Evolutionary conservation across 163 green algal species (phyloP), one percentile per base, ranked within the genome.

Genomic region (Scenedesmus sp.): DNA sequence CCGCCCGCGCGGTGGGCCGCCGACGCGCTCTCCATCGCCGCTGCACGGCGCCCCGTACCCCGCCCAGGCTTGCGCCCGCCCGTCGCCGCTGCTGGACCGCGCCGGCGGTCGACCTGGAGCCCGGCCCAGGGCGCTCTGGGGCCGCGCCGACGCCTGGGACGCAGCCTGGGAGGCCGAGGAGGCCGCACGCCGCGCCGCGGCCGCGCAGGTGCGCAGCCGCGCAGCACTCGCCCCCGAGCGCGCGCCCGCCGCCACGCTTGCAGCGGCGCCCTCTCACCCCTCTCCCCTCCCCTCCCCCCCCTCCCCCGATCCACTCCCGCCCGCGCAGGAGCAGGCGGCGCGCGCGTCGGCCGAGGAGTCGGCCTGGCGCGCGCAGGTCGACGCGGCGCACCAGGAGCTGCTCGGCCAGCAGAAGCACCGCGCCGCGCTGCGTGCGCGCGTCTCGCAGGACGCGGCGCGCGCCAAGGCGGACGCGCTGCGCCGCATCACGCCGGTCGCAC

Each of bases 391-490:
- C 67, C 53, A 72, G 64, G 39, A 63, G 64, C 54, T 83, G 75
- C 64, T 83, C 15, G 39, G 77, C 17, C 63, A 71, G 54, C 64
- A 76, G 64, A 75, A 83, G 75, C 75, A 71, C 10, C 60, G 39
- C 17, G 39, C 64, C 36, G 75, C 75, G 18, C 64, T 83, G 24
- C 58, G 64, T 2, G n/a, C 31, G 0, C 53, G 75, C 24, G 31
- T 83, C 26, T 17, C 54, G 44, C 48, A 83, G 33, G 75, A 83
- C 31, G 75, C 75, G 24, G 31, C 54, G 22, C 54, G 75, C 15
- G 75, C 75, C n/a, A 83, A 83, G 45, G 29, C n/a, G 22, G 64
- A 72, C 20, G 64, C 77, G 64, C 64, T 83, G 56, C 54, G 56
- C 15, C 53, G 75, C 31, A 63, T 83, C 9, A 63, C 31, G 29